Conservation (phyloP, 768 basidiomycete species). For the Obba rivulosa region DNA sequence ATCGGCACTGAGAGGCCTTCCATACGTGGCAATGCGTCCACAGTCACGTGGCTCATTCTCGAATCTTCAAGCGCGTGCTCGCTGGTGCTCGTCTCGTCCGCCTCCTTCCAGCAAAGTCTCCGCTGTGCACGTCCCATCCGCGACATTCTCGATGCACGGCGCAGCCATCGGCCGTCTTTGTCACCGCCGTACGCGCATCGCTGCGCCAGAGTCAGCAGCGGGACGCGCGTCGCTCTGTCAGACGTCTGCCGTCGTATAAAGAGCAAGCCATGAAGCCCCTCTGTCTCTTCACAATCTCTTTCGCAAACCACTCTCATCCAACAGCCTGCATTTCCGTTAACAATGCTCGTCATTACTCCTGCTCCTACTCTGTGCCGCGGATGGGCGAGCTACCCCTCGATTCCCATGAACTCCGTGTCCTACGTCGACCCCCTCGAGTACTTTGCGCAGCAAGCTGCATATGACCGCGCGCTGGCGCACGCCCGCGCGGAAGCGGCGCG, state of each 20-base stretch:
- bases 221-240: not conserved
- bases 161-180: not conserved
- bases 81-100: too few relatives aligned
- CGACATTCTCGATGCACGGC: too few relatives aligned
- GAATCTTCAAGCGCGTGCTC: too few relatives aligned
- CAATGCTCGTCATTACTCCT: not conserved
- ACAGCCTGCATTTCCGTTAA: not conserved
- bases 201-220: not conserved
- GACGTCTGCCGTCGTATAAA: not conserved
- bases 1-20: too few relatives aligned
- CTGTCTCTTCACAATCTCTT: not conserved
- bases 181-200: not conserved
- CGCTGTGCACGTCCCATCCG: too few relatives aligned
- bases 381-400: not conserved
- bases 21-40: too few relatives aligned
- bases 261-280: not conserved
- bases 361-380: not conserved
- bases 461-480: constrained; percentile 5
- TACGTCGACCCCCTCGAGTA: not conserved
- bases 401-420: not conserved
- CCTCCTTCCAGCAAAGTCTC: too few relatives aligned
- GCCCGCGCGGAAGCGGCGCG: constrained; percentile 6
- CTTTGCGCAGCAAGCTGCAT: not conserved
- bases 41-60: too few relatives aligned
- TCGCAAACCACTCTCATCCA: not conserved